Evolutionary conservation across 345 rosid genomes (phyloP).

Genomic region (Linum tenue): DNA sequence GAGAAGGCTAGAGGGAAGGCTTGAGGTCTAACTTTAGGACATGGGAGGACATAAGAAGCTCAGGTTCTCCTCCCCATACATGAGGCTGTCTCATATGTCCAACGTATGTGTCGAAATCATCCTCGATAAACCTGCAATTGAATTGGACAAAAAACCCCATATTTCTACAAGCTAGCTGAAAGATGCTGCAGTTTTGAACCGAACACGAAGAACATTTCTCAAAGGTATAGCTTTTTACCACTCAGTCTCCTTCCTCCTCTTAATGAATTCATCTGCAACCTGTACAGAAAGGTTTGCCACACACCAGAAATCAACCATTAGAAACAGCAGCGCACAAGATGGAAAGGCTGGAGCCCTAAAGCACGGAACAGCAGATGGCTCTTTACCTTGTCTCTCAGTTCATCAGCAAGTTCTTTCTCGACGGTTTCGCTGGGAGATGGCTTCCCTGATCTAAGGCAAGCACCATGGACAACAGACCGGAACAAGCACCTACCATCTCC

Average conservation of each 20-base stretch:
- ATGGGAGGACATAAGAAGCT: constrained; percentile 66
- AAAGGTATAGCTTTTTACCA: constrained; percentile 26
- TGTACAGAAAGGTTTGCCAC: constrained; percentile 5
- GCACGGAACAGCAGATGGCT: neutral
- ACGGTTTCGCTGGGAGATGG: constrained; percentile 43
- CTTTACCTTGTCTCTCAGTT: constrained; percentile 49
- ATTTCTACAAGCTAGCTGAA: constrained; percentile 3
- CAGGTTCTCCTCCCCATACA: constrained; percentile 73
- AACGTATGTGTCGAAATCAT: constrained; percentile 49
- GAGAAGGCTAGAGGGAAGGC: neutral
- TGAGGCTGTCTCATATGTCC: constrained; percentile 52
- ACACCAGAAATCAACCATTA: neutral
- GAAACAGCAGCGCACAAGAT: neutral
- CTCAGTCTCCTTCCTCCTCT: constrained; percentile 55
- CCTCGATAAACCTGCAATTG: constrained; percentile 48
- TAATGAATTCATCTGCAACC: constrained; percentile 65
- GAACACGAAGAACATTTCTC: neutral
- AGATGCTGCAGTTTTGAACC: neutral
- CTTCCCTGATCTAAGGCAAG: constrained; percentile 40
- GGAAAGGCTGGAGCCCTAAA: neutral
- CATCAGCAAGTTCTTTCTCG: constrained; percentile 55
- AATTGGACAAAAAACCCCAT: neutral
- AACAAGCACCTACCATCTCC: constrained; percentile 74
- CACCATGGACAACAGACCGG: constrained; percentile 55
- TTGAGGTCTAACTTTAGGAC: constrained; percentile 34